Evolutionary conservation across 1,284 basidiomycete genomes (phyloP).

Genomic region (Heimioporus retisporus): DNA sequence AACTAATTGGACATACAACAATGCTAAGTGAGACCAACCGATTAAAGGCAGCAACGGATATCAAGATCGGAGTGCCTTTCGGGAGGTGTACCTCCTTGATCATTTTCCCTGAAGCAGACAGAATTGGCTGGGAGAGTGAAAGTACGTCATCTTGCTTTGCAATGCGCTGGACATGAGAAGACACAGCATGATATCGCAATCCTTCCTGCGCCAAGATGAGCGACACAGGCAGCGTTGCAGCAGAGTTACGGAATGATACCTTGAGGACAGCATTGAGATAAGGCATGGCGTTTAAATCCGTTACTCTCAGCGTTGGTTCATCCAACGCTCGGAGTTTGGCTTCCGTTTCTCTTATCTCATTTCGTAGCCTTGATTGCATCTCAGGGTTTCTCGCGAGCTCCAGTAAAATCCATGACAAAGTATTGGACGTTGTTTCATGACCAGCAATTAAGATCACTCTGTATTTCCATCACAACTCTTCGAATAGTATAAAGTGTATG

Average conservation of each 20-base stretch:
- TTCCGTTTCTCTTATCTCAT: slow-evolving; percentile 50
- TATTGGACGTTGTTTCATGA: slow-evolving; percentile 61
- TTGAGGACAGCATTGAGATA: slow-evolving; percentile 46
- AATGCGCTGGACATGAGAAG: slow-evolving; percentile 43
- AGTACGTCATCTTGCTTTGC: slow-evolving; percentile 54
- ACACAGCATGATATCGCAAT: slow-evolving; percentile 48
- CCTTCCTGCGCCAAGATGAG: slow-evolving; percentile 42
- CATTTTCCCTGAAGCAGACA: not conserved
- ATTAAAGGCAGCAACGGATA: not conserved
- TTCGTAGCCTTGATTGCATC: slow-evolving; percentile 50
- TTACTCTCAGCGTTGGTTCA: slow-evolving; percentile 48
- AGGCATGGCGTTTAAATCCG: slow-evolving; percentile 58
- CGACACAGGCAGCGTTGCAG: slow-evolving; percentile 8
- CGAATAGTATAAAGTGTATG: not conserved
- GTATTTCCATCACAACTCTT: no score
- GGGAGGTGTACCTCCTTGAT: not conserved
- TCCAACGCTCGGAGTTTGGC: slow-evolving; percentile 47
- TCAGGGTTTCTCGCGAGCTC: slow-evolving; percentile 52
- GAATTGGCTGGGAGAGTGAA: slow-evolving; percentile 22
- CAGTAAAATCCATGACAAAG: slow-evolving; percentile 52
- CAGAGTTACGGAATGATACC: slow-evolving; percentile 36
- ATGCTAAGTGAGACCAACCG: not conserved
- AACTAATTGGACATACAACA: not conserved
- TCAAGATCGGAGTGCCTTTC: not conserved
- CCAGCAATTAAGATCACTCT: slow-evolving; percentile 53